Evolutionary conservation across 1,284 basidiomycete genomes (phyloP), one percentile per base, ranked within the genome.

Genomic region (Tranzscheliella williamsii): DNA sequence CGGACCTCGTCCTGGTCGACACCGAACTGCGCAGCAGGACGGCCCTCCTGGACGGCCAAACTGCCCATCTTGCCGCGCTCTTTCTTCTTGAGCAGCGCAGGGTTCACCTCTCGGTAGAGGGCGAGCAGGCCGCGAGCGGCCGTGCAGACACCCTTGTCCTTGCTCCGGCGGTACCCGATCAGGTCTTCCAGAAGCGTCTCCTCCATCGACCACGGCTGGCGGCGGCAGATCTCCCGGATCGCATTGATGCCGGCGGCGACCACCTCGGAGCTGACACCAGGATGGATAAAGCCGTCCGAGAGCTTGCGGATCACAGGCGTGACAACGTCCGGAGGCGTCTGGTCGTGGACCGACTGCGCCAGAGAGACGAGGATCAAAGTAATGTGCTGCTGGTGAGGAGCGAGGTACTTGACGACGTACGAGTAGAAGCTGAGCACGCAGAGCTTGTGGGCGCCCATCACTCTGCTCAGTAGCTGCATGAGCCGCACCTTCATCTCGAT

Each of bases 401-500:
- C 85, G 67, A 98, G 86, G 79, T 96, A 98, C 79, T 84, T 84
- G 81, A 95, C 83, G 76, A 96, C 85, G 81, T 96, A 98, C 16
- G 90, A 90, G 82, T 98, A 99, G 81, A 97, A 96, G n/a, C 87
- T 85, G 39, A 98, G 86, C 26, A 98, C 86, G 76, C 87, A 91
- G 51, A 95, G 86, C 78, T 93, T 92, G 82, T 98, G 94, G 2
- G 85, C 81, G 29, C 91, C 89, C 85, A 93, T 94, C 42, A 97
- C 88, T 38, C 95, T 86, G n/a, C 90, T 89, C 39, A 98, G 85
- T 30, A 99, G 87, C 78, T 97, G 92, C 91, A 98, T 95, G 74
- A 96, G 84, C 60, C 97, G 84, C 52, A 98, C 88, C 80, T 96
- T 97, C 83, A 97, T 94, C 68, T 97, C 93, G 64, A 98, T 85